phyloP scores from a whole-genome alignment of 108 stramenopile species.

The Cyclotella atomus region DNA sequence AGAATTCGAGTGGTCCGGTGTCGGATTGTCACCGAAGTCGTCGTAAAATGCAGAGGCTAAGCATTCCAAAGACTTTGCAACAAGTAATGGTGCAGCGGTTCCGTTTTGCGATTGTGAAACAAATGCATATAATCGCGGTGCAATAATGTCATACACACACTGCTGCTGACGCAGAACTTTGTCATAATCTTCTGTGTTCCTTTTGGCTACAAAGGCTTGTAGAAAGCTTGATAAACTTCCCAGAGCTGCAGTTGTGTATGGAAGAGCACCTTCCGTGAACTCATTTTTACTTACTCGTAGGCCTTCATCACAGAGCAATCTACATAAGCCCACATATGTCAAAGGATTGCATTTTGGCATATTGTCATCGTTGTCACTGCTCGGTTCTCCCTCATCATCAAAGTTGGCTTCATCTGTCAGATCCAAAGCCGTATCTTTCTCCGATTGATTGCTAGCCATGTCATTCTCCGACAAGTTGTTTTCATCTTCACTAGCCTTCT shows the following conservation, averaged over 20 bases:
- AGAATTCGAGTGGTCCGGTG: constrained; percentile 12
- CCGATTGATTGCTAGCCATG: neutral
- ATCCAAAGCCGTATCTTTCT: constrained; percentile 40
- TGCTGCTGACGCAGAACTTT: constrained; percentile 23
- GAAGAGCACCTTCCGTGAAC: constrained; percentile 57
- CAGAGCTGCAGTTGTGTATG: constrained; percentile 66
- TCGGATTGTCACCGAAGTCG: constrained; percentile 44
- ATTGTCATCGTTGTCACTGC: neutral
- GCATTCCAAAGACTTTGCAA: constrained; percentile 72
- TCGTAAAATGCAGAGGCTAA: constrained; percentile 63
- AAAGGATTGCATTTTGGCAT: constrained; percentile 18
- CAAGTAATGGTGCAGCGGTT: constrained; percentile 61
- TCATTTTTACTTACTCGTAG: constrained; percentile 33
- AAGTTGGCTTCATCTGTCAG: constrained; percentile 33
- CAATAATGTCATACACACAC: constrained; percentile 29
- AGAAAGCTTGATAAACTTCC: constrained; percentile 51
- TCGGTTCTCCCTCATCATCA: constrained; percentile 25
- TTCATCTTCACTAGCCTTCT: constrained; percentile 1
- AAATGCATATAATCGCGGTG: constrained; percentile 42
- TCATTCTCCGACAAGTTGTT: neutral
- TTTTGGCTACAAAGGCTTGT: constrained; percentile 29
- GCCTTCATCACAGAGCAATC: constrained; percentile 63
- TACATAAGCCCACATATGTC: constrained; percentile 61
- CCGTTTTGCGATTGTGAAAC: constrained; percentile 17
- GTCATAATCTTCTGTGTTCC: constrained; percentile 7